A percentile compares a stretch with the other conserved stretches of the same genome.
These are phyloP conservation scores for Lasiosphaeria ovina DNA, from an alignment of 495 filamentous ascomycete genomes.

Conservation along the genomic window DNA sequence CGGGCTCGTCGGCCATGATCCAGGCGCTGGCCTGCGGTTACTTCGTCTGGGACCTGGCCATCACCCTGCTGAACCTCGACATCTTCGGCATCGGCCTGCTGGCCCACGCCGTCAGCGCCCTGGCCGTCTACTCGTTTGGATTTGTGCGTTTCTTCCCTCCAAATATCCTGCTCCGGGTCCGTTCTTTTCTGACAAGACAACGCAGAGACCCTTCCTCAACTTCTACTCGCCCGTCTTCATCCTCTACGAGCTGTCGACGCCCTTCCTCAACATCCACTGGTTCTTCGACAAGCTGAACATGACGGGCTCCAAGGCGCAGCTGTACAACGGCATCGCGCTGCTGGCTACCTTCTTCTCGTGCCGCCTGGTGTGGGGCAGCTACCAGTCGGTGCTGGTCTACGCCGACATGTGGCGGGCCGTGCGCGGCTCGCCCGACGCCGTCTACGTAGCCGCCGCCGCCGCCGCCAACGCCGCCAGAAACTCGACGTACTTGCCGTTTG, in stretches of 20 bases:
- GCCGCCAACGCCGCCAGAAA: slow-evolving; percentile 23
- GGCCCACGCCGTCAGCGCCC: slow-evolving; percentile 82
- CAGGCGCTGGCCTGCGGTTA: slow-evolving; percentile 88
- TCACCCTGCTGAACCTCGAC: slow-evolving; percentile 67
- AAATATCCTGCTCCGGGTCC: too few relatives aligned
- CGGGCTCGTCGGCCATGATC: slow-evolving; percentile 75
- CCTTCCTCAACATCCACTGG: slow-evolving; percentile 97
- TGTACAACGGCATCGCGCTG: slow-evolving; percentile 81
- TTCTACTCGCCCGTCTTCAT: slow-evolving; percentile 90
- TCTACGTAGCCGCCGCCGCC: slow-evolving; percentile 27
- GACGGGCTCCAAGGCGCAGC: slow-evolving; percentile 76
- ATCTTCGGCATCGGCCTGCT: slow-evolving; percentile 88
- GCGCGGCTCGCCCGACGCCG: slow-evolving; percentile 34
- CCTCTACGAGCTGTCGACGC: slow-evolving; percentile 94
- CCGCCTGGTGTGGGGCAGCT: slow-evolving; percentile 89
- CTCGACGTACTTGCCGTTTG: slow-evolving; percentile 12
- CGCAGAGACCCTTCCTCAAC: slow-evolving; percentile 86
- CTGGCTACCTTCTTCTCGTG: slow-evolving; percentile 78
- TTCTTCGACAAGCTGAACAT: slow-evolving; percentile 97
- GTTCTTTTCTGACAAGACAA: background rate
- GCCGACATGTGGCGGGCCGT: slow-evolving; percentile 73
- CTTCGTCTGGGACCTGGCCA: slow-evolving; percentile 86
- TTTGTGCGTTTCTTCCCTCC: slow-evolving; percentile 66
- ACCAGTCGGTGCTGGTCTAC: slow-evolving; percentile 73
- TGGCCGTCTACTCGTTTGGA: slow-evolving; percentile 84